Evolutionary conservation across 345 rosid species (phyloP), one percentile per base, ranked within the genome.

Genomic region (Raphanus sativus): DNA sequence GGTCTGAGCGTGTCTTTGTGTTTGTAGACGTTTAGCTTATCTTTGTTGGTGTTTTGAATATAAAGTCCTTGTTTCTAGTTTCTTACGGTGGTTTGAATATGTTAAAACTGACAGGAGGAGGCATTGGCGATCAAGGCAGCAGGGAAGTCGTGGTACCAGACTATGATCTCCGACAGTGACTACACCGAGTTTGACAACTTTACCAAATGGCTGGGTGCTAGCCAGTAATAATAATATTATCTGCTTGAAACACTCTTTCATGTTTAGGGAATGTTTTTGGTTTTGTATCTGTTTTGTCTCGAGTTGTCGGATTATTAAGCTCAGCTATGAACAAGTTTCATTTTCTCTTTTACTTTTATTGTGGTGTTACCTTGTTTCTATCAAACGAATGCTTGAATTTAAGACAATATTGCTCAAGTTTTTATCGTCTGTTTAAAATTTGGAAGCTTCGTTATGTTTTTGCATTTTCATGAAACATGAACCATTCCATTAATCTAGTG

Each of bases 141-240:
- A 52, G 59, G 25, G 0, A 52, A 52, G 59, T 52, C 59, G 24
- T 52, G 59, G 59, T 52, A 52, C 59, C 24, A 52, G 59, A 52
- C 59, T 6, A 52, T 16, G 59, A 17, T 55, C 4, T 21, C 60
- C 0, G 60, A 55, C 26, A 17, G 60, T 17, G 28, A 55, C 28
- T 55, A 55, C 60, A 55, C 60, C 28, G 60, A 55, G 28, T 55
- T 55, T 55, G 60, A 55, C 21, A 55, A 55, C 60, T 55, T 55
- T 28, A 17, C 60, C 25, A 55, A 92, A 66, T 92, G 97, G 97
- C 86, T 92, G 16, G 91, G 89, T 17, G 96, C 84, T 11, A 82
- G 89, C 0, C 96, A 91, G 90, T 91, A 65, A 84, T 86, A 17
- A 67, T 25, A 17, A 67, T 25, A 25, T 67, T 13, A 17, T 61